phyloP scores from a whole-genome alignment of 2,329 filamentous ascomycete species.

The Cephalotrichum gorgonifer region DNA sequence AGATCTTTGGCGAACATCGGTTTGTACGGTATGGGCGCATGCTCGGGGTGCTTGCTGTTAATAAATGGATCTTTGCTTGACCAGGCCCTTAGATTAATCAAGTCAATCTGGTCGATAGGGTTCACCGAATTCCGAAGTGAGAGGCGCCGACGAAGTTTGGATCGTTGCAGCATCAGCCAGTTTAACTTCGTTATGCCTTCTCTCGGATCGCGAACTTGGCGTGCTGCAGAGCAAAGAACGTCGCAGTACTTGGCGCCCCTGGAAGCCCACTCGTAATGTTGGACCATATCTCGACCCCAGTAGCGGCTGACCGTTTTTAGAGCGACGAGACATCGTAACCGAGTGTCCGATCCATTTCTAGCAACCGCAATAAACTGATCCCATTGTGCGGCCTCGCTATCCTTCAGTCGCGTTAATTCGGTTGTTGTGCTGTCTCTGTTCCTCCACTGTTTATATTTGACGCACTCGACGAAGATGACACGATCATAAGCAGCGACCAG shows the following conservation, averaged over 20 bases:
- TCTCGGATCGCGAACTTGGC: not conserved
- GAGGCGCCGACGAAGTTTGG: not conserved
- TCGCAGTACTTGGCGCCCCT: conserved; percentile 8
- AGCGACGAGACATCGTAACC: not conserved
- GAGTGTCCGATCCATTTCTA: not conserved
- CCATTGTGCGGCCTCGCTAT: not conserved
- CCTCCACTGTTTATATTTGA: not conserved
- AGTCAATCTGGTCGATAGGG: not conserved
- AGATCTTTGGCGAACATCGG: not conserved
- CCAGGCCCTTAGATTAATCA: not conserved
- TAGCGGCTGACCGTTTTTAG: not conserved
- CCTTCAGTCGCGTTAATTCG: not conserved
- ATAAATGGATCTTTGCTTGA: not conserved
- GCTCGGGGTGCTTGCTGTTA: not conserved
- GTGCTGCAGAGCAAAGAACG: conserved; percentile 5
- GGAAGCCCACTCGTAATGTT: conserved; percentile 8
- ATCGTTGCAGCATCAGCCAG: not conserved
- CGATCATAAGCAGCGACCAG: conserved; percentile 4
- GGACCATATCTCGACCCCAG: conserved; percentile 6
- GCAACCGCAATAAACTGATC: not conserved
- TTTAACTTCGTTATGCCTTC: not conserved
- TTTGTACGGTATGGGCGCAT: not conserved
- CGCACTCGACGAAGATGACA: not conserved
- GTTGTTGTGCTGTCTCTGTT: not conserved
- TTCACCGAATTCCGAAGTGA: not conserved